Conservation (phyloP, 1,284 basidiomycete genomes). For the Heterobasidion parviporum region DNA sequence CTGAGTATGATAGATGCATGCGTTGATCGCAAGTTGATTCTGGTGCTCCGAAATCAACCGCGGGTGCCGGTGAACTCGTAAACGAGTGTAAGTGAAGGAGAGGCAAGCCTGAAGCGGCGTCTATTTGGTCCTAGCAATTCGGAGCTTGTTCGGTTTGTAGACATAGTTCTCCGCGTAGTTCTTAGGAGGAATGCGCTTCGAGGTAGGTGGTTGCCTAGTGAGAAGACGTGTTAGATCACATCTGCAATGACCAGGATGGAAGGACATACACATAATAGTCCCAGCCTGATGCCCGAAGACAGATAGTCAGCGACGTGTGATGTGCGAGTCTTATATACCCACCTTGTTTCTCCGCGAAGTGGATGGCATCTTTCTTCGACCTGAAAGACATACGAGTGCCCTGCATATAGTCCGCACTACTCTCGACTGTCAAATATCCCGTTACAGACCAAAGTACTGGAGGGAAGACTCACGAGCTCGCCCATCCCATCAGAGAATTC, state of each 20-base stretch:
- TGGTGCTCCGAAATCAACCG: no score
- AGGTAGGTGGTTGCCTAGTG: slow-evolving; percentile 58
- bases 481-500: slow-evolving; percentile 98
- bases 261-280: slow-evolving; percentile 63
- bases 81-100: no score
- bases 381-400: slow-evolving; percentile 84
- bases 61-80: no score
- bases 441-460: no score
- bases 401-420: slow-evolving; percentile 95
- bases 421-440: neutral
- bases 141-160: slow-evolving; percentile 75
- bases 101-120: no score
- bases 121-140: slow-evolving; percentile 93
- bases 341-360: slow-evolving; percentile 93
- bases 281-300: slow-evolving; percentile 45
- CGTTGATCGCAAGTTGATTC: no score
- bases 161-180: slow-evolving; percentile 90
- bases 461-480: slow-evolving; percentile 66
- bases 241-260: neutral
- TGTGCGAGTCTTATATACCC: slow-evolving; percentile 12
- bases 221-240: slow-evolving; percentile 12
- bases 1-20: no score
- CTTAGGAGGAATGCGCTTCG: slow-evolving; percentile 80
- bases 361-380: slow-evolving; percentile 87
- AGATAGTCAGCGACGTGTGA: slow-evolving; percentile 1